phyloP scores from a whole-genome alignment of 495 filamentous ascomycete species.

The Neurospora sp. region DNA sequence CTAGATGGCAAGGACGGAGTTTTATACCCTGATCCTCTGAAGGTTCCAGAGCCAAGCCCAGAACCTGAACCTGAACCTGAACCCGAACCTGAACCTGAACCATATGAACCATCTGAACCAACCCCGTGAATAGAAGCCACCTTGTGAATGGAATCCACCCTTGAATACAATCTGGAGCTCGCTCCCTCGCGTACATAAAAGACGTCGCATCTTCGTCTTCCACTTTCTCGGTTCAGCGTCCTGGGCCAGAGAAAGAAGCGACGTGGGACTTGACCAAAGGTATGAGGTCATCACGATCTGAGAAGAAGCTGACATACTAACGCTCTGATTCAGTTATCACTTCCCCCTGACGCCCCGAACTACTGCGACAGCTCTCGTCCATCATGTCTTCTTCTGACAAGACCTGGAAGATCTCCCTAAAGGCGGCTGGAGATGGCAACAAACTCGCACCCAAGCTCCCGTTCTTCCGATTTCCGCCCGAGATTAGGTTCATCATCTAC shows the following conservation, averaged over 20 bases:
- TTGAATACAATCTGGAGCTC: not conserved
- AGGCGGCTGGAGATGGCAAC: not conserved
- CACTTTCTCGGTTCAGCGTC: not conserved
- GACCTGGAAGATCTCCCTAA: not conserved
- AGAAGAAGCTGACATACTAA: not conserved
- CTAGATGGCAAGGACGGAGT: not conserved
- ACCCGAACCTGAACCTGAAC: not conserved
- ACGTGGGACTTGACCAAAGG: not conserved
- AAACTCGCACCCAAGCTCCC: not conserved
- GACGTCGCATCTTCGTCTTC: not conserved
- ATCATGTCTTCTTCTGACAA: not conserved
- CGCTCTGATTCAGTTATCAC: not conserved
- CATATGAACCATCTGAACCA: not conserved
- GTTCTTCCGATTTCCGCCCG: not conserved
- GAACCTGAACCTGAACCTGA: not conserved
- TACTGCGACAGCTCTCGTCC: not conserved
- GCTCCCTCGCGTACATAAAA: not conserved
- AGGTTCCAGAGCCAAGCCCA: not conserved
- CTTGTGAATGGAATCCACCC: not conserved
- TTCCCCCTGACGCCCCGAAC: not conserved
- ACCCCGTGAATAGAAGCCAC: not conserved
- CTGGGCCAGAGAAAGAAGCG: not conserved
- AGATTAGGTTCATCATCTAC: not conserved
- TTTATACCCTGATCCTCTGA: not conserved
- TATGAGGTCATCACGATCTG: not conserved